A percentile compares a stretch with the other conserved stretches of the same genome.
These are phyloP conservation scores for Cystobasidium onofrii DNA, from an alignment of 768 basidiomycete species.

Conservation along the genomic window DNA sequence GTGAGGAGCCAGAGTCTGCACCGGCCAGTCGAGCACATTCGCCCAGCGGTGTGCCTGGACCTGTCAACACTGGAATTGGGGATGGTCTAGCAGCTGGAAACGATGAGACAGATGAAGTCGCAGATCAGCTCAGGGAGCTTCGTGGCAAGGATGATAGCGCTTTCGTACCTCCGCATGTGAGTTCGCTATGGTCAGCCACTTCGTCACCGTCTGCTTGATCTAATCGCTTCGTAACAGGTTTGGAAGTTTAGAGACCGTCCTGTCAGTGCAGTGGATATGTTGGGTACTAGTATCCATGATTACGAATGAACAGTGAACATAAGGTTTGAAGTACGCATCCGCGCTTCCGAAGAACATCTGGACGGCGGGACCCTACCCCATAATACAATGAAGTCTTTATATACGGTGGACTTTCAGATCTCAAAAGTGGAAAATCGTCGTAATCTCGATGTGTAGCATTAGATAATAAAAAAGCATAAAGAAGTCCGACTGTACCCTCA, in stretches of 20 bases:
- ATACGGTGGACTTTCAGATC: no score
- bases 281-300: constrained; percentile 15
- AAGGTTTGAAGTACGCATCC: no score
- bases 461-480: background rate
- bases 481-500: no score
- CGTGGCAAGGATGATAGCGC: background rate
- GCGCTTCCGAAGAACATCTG: no score
- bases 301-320: background rate
- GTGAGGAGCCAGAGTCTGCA: background rate
- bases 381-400: no score
- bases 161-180: constrained; percentile 15
- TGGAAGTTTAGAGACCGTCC: constrained; percentile 3
- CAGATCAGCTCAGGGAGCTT: background rate
- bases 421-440: no score
- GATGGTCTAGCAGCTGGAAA: background rate
- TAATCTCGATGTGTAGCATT: background rate
- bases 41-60: background rate
- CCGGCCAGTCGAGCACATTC: background rate
- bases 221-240: background rate
- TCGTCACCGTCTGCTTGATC: no score
- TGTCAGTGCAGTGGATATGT: background rate
- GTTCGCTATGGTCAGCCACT: no score
- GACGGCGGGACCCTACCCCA: no score
- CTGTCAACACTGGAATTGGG: background rate
- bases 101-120: background rate